Base-by-base conservation (phyloP, 805 yeast species). In the Gaillardinia entomophila region DNA sequence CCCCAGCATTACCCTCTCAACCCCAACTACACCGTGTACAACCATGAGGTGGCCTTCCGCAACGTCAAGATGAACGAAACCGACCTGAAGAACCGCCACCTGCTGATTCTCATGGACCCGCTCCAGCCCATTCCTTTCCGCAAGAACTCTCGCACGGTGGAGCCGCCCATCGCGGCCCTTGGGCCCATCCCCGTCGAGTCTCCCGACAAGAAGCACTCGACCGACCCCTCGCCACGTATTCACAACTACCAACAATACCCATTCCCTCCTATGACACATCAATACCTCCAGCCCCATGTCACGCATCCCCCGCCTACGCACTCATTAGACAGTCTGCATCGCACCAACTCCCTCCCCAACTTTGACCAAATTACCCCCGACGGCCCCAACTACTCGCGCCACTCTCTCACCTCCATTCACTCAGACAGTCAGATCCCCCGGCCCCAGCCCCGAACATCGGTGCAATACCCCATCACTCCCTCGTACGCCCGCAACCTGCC, bases 41-140 rank as follows among this genome's bases (percentile, higher is more conserved):
- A 40, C 28, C 31, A 26, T 30, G 56, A 51, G 22, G 35, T 32
- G 10, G 35, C 32, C 25, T 36, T 39, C 32, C 24, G 42, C 19
- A 36, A 38, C 27, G 32, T 30, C 13, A 37, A 31, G 5, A 20
- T 35, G 24, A 22, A 25, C 18, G 15, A 18, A 31, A 11, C 26
- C 6, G 46, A 57, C 5, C 37, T 31, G 24, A 46, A 50, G 30
- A 48, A 59, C 10, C 54, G 74, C 28, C 67, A 68, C 37, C 49
- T 55, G 22, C 66, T 73, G 11, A 59, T 67, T 13, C 57, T 49
- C 39, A 65, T 55, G 54, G 65, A 59, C 37, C 65, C 66, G 4
- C 49, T 57, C 27, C 65, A 56, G 38, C 61, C 62, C 5, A 38
- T 42, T 6, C 57, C 60, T 3, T 41, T 47, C 3, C 34, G 51